phyloP scores from a whole-genome alignment of 2,329 filamentous ascomycete genomes.

The Sarocladium strictum region DNA sequence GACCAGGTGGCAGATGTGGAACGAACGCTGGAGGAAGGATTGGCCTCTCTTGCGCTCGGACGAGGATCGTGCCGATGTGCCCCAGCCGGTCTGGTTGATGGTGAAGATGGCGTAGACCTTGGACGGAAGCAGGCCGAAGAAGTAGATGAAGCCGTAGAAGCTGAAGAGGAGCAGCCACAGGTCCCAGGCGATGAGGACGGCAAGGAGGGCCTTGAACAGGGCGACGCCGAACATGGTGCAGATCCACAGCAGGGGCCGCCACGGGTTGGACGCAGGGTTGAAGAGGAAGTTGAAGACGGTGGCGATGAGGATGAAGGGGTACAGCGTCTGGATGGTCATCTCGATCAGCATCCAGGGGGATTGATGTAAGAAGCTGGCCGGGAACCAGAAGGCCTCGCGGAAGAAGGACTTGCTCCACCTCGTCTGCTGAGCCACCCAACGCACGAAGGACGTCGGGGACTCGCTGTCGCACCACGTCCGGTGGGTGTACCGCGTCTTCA shows the following conservation, averaged over 20 bases:
- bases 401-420: constrained; percentile 15
- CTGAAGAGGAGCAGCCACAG: constrained; percentile 14
- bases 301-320: constrained; percentile 13
- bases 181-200: constrained; percentile 13
- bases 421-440: constrained; percentile 14
- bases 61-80: constrained; percentile 12
- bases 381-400: constrained; percentile 14
- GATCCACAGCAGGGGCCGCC: constrained; percentile 12
- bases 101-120: constrained; percentile 14
- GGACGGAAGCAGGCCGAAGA: constrained; percentile 14
- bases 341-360: constrained; percentile 14
- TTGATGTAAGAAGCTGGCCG: constrained; percentile 12
- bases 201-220: constrained; percentile 13
- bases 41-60: constrained; percentile 12
- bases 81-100: constrained; percentile 14
- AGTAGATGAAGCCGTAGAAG: constrained; percentile 14
- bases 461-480: constrained; percentile 15
- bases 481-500: constrained; percentile 14
- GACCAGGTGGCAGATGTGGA: constrained; percentile 13
- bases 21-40: constrained; percentile 12
- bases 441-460: constrained; percentile 12
- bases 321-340: constrained; percentile 13
- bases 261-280: constrained; percentile 9
- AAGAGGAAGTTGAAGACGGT: constrained; percentile 14
- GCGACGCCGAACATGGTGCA: constrained; percentile 14